Percentiles rank a stretch among this genome's conserved stretches.
These are phyloP conservation scores for Hyaloscypha variabilis DNA, from an alignment of 495 filamentous ascomycete species.

Conservation along the genomic window DNA sequence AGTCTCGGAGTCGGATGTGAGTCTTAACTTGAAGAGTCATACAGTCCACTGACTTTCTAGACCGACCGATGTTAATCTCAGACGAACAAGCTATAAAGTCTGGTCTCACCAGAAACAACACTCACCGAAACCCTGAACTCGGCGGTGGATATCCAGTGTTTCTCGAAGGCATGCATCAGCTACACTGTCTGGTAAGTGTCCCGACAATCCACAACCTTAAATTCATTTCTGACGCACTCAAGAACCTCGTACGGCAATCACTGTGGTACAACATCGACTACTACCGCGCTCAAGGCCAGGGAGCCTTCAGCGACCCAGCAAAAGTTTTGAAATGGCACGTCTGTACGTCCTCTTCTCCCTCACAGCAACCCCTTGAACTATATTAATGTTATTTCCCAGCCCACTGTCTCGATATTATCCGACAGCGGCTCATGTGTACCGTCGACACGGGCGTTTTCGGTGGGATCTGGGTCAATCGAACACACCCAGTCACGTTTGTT, in stretches of 20 bases:
- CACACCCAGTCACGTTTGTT: conserved; percentile 45
- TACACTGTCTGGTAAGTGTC: conserved; percentile 61
- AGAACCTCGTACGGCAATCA: conserved; percentile 57
- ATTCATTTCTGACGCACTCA: too few species aligned
- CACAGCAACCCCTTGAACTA: conserved; percentile 54
- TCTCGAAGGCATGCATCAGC: conserved; percentile 60
- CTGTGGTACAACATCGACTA: conserved; percentile 60
- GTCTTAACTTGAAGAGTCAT: too few species aligned
- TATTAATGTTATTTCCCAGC: conserved; percentile 50
- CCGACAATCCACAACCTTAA: too few species aligned
- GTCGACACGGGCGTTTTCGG: conserved; percentile 53
- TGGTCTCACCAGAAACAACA: conserved; percentile 46
- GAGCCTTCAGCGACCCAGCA: conserved; percentile 52
- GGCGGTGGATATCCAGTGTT: conserved; percentile 57
- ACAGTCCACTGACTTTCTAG: too few species aligned
- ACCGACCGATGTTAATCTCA: too few species aligned
- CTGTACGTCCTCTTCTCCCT: conserved; percentile 30
- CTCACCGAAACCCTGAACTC: conserved; percentile 50
- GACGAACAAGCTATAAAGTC: conserved; percentile 29
- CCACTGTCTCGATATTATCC: conserved; percentile 57
- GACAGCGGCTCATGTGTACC: conserved; percentile 59
- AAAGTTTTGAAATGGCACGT: conserved; percentile 50
- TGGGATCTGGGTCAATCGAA: conserved; percentile 50
- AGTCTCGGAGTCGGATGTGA: conserved; percentile 43
- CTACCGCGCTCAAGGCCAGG: conserved; percentile 46